Base-by-base conservation (phyloP, 352 stramenopile genomes). In the Phytopythium mirpurense region DNA sequence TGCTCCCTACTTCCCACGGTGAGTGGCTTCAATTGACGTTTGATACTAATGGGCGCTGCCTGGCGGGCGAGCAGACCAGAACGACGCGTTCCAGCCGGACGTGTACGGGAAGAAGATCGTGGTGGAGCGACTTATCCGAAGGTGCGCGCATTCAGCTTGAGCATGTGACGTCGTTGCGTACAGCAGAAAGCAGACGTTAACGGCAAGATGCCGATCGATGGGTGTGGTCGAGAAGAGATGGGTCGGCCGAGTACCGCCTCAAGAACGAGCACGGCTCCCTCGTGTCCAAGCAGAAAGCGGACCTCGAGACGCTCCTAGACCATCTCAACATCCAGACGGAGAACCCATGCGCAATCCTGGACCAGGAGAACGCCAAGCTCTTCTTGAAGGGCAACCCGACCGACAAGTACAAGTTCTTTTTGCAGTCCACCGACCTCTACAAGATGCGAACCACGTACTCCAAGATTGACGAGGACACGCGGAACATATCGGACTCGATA, bases 401-500 rank as follows among this genome's bases (percentile, higher is more conserved):
- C 16, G 94, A 98, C 40, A 99, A 99, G 63, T 99, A 98, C 76
- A 83, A 81, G 26, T 98, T 99, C 65, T 99, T 99, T 54, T 77
- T 97, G 55, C 97, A 97, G 60, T 97, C 95, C 2, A 99, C 95
- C 0, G 94, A 98, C 60, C 59, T 98, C 45, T 92, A 97, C 68
- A 89, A 96, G 36, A 93, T 98, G 60, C 67, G 90, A 52, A 78
- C 79, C 15, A 86, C 64, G 29, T 96, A 95, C 59, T 70, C 72
- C 21, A 96, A 98, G 60, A 89, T 93, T 53, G 74, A 95, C 38
- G 70, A 93, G 23, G 76, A 96, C 46, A 88, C 71, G 31, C 63
- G 72, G 2, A 68, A 64, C n/a, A 77, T 86, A 32, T 57, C 65
- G 2, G 77, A 91, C n/a, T 81, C 76, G 21, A 70, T 76, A 21